Base-by-base conservation (phyloP, 208 protist genomes). In the Trypanosoma grayi region DNA sequence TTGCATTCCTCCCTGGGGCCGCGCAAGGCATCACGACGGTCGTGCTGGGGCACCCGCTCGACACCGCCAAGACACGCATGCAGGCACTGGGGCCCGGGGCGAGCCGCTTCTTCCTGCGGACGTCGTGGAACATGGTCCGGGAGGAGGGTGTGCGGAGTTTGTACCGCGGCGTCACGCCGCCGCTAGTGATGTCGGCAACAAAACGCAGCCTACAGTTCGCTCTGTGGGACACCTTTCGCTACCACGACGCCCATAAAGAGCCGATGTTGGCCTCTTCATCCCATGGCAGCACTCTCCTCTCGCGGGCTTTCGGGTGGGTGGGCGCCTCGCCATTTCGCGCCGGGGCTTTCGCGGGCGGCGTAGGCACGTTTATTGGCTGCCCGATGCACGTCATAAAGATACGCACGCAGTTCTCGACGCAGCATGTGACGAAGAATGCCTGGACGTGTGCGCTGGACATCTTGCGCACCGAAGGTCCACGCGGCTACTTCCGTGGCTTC, bases 311-410 rank as follows among this genome's bases (percentile, higher is more conserved):
- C 20, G 13, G 11, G 50, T 75, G 52, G 52, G 54, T 86, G 28
- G 71, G 83, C 18, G 50, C 47, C 7, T 93, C 59, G 51, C 72
- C 83, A 4, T 90, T 90, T 53, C 56, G 71, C 5, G 55, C 83
- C n/a, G 89, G 89, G 10, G 83, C 83, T 4, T 43, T 92, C 24
- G 84, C 83, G 5, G 89, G 89, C n/a, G 83, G 74, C 14, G n/a
- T 79, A 0, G 89, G 89, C n/a, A 93, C 89, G 22, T 31, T 92
- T 28, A 85, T 95, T 62, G 84, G 89, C 8, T 95, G 89, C 57
- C 89, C 89, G 8, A 83, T 93, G 76, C 83, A 95, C 60, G 89
- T 95, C 14, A 79, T 95, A 31, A 95, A 95, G 59, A 85, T 95
- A n/a, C 74, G 83, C 36, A 93, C 89, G 18, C 89, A 95, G 66